Conservation (phyloP, 331 rosid species). For the Pyracantha coccinea region DNA sequence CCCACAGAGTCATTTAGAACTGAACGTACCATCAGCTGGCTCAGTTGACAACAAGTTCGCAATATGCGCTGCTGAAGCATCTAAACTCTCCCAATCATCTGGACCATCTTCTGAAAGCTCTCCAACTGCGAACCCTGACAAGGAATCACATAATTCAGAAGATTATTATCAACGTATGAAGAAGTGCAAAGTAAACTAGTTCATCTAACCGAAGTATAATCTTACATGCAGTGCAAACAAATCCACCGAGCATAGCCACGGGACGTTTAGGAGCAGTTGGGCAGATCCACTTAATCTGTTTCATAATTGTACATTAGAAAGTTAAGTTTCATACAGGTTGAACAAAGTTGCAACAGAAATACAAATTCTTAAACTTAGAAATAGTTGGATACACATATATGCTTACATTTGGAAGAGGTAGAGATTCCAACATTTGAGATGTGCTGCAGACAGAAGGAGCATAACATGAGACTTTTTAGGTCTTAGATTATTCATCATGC, state of each 20-base stretch:
- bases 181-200: background rate
- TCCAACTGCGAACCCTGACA: conserved; percentile 82
- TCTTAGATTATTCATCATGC: background rate
- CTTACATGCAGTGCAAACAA: conserved; percentile 85
- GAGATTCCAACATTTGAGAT: conserved; percentile 79
- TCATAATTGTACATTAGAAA: conserved; percentile 13
- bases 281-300: conserved; percentile 93
- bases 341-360: background rate
- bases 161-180: background rate
- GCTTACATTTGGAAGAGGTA: conserved; percentile 84
- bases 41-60: conserved; percentile 78
- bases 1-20: background rate
- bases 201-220: background rate
- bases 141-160: conserved; percentile 14
- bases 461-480: conserved; percentile 22
- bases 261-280: conserved; percentile 94
- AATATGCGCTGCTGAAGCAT: conserved; percentile 82
- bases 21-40: conserved; percentile 66
- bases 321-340: background rate
- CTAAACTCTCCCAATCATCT: conserved; percentile 89
- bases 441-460: conserved; percentile 51
- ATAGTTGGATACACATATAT: conserved; percentile 7
- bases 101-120: conserved; percentile 84
- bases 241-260: conserved; percentile 69
- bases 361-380: conserved; percentile 18